These are phyloP conservation scores for Coriaria nepalensis DNA, from an alignment of 306 rosid genomes.

Conservation along the genomic window DNA sequence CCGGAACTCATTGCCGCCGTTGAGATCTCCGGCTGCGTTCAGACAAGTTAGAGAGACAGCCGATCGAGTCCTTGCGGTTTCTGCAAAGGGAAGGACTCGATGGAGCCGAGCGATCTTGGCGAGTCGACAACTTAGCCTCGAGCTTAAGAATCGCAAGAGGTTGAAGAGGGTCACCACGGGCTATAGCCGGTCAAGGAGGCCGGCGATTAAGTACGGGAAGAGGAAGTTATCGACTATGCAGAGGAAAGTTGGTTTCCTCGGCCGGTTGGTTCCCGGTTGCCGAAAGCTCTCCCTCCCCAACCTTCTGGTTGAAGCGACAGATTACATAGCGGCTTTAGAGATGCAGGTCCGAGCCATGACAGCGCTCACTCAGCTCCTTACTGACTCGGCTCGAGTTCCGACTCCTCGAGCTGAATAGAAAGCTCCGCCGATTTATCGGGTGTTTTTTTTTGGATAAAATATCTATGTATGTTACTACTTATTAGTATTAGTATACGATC, in stretches of 20 bases:
- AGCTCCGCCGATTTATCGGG: constrained; percentile 29
- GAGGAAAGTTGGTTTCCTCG: constrained; percentile 43
- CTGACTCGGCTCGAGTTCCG: constrained; percentile 15
- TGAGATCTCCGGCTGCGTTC: constrained; percentile 7
- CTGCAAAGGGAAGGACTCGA: constrained; percentile 62
- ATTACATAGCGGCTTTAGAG: constrained; percentile 76
- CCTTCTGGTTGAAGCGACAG: constrained; percentile 80
- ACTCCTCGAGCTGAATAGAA: constrained; percentile 22
- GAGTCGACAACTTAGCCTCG: constrained; percentile 27
- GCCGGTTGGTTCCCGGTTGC: constrained; percentile 90
- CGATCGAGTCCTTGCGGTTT: constrained; percentile 53
- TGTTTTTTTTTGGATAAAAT: constrained; percentile 6
- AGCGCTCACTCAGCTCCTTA: constrained; percentile 46
- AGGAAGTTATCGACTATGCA: constrained; percentile 32
- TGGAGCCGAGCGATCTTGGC: constrained; percentile 87
- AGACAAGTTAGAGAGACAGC: constrained; percentile 42
- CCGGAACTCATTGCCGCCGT: constrained; percentile 14
- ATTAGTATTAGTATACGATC: too few species aligned
- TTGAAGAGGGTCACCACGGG: constrained; percentile 20
- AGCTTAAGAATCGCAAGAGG: constrained; percentile 24
- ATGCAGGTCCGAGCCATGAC: constrained; percentile 90
- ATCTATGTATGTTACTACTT: too few species aligned
- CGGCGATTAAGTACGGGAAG: constrained; percentile 15
- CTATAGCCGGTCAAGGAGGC: constrained; percentile 19
- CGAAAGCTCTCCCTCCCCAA: constrained; percentile 54